Evolutionary conservation across 2,329 filamentous ascomycete species (phyloP), one percentile per base, ranked within the genome.

Genomic region (Lasiodiplodia hormozganensis): DNA sequence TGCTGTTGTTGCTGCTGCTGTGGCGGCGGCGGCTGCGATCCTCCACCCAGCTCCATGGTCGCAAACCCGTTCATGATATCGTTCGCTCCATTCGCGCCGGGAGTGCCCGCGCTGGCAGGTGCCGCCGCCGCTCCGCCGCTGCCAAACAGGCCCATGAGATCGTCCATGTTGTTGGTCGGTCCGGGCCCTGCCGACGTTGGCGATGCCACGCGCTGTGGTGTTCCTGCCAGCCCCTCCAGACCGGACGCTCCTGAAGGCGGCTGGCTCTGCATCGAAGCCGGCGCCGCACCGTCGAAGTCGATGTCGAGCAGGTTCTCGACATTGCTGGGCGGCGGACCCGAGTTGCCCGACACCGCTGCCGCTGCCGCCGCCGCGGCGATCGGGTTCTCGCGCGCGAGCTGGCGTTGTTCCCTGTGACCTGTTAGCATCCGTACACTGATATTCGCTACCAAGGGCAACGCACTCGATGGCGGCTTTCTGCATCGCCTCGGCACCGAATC

Each of bases 261-360:
- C 71, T 89, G 84, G 67, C 87, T 87, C 72, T 94, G 91, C 64
- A 93, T 86, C 14, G 92, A 95, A n/a, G 96, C 95, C 3, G 95
- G 95, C 2, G 92, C 94, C 2, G 92, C 91, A 31, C 95, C 96
- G 76, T 98, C 96, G 77, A 97, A 97, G 80, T 97, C 94, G 75
- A 97, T 97, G 75, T 99, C 96, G 68, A 99, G 87, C 23, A 99
- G 85, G 78, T 98, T 99, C 81, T 99, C 96, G 72, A 95, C 87
- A 75, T 97, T 97, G 83, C 82, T 92, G 78, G 94, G 90, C 7
- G 86, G 76, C 31, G 83, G 76, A 0, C 85, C 80, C 36, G 87
- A 81, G 67, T 86, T 86, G 68, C 87, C 85, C 47, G 82, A 81
- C 36, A 86, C 86, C 0, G 89, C 87, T 0, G 89, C 89, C 0